These are phyloP conservation scores for Phytophthora idaei DNA, from an alignment of 352 stramenopile genomes.

Conservation along the genomic window DNA sequence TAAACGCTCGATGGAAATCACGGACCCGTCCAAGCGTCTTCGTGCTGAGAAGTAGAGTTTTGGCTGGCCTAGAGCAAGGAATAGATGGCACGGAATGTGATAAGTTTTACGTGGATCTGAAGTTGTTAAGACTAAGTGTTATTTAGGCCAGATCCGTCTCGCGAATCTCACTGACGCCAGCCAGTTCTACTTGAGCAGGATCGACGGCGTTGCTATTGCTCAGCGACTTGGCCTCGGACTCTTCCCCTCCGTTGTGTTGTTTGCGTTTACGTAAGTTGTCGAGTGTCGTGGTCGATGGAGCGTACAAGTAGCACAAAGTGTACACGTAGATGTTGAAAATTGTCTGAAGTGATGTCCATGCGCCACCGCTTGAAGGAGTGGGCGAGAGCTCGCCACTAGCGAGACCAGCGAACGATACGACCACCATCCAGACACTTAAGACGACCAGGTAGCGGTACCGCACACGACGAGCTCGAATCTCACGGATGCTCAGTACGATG, in stretches of 20 bases:
- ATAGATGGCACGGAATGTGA: conserved; percentile 1
- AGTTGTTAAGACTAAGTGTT: neutral
- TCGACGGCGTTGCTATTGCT: conserved; percentile 9
- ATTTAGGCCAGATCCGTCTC: conserved; percentile 26
- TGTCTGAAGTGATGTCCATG: conserved; percentile 55
- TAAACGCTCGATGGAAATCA: conserved; percentile 64
- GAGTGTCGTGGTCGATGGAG: conserved; percentile 49
- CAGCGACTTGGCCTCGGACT: conserved; percentile 17
- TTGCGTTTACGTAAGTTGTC: conserved; percentile 32
- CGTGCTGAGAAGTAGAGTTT: conserved; percentile 34
- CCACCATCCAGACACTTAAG: conserved; percentile 56
- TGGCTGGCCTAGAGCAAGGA: neutral
- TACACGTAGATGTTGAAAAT: conserved; percentile 74
- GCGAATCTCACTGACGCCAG: conserved; percentile 18
- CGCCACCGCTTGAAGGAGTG: conserved; percentile 46
- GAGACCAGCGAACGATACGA: conserved; percentile 50
- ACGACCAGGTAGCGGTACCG: conserved; percentile 57
- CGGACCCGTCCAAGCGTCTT: conserved; percentile 49
- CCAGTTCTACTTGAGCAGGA: conserved; percentile 21
- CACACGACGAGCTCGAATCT: conserved; percentile 51
- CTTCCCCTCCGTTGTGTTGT: conserved; percentile 8
- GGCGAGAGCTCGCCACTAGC: conserved; percentile 50
- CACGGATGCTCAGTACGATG: conserved; percentile 42
- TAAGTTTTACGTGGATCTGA: conserved; percentile 3
- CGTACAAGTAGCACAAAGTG: conserved; percentile 61